Percentiles rank a stretch among this genome's conserved stretches.
Evolutionary conservation across 148 eudicot genomes (phyloP).

Genomic region (Nepenthes mirabilis): DNA sequence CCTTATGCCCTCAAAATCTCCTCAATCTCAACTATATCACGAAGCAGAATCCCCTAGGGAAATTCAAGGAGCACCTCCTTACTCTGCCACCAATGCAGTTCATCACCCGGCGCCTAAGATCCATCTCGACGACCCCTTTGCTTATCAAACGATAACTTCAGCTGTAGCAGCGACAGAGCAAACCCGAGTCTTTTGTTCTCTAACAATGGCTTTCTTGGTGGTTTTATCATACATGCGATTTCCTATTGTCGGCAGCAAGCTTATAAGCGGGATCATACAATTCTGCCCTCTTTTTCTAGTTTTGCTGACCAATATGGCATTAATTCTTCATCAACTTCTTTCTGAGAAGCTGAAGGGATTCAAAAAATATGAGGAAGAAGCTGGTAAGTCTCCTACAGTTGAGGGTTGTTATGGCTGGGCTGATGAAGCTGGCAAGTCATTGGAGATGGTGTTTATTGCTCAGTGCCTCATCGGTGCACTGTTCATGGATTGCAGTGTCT

Average conservation of each 20-base stretch:
- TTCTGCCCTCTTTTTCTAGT: slow-evolving; percentile 64
- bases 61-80: slow-evolving; percentile 7
- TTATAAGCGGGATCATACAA: slow-evolving; percentile 29
- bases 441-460: slow-evolving; percentile 56
- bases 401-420: slow-evolving; percentile 32
- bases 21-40: slow-evolving; percentile 12
- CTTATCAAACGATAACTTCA: slow-evolving; percentile 30
- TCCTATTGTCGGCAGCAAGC: slow-evolving; percentile 40
- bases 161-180: slow-evolving; percentile 50
- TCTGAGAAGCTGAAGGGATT: slow-evolving; percentile 19
- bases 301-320: slow-evolving; percentile 43
- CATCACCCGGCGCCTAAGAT: slow-evolving; percentile 11
- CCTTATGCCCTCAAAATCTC: slow-evolving; percentile 19
- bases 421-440: slow-evolving; percentile 43
- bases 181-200: slow-evolving; percentile 35
- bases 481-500: slow-evolving; percentile 62
- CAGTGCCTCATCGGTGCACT: slow-evolving; percentile 42
- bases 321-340: slow-evolving; percentile 33
- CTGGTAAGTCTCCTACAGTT: slow-evolving; percentile 10
- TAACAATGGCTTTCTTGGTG: slow-evolving; percentile 47
- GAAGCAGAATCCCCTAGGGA: slow-evolving; percentile 22
- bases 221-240: slow-evolving; percentile 46
- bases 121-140: slow-evolving; percentile 15
- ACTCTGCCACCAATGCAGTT: slow-evolving; percentile 11
- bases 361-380: slow-evolving; percentile 13